These are phyloP conservation scores for Ephemerocybe angulata DNA, from an alignment of 768 basidiomycete genomes.

Conservation along the genomic window DNA sequence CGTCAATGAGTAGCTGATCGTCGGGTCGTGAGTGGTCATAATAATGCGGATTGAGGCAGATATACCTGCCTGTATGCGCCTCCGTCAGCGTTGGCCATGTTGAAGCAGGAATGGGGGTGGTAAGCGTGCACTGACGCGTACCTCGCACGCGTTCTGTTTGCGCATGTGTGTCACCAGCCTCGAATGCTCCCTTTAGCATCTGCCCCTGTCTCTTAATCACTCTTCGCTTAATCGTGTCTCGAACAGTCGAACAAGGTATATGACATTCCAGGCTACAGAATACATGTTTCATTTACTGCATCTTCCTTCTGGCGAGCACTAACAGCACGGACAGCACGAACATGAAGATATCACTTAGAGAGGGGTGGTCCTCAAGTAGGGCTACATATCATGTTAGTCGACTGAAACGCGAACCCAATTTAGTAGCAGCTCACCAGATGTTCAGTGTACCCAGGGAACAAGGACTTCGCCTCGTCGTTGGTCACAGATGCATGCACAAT, in stretches of 20 bases:
- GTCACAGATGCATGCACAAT: constrained; percentile 85
- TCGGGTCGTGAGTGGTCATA: constrained; percentile 7
- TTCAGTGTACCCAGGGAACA: constrained; percentile 81
- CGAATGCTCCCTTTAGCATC: background rate
- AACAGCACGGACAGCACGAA: background rate
- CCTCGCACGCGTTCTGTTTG: constrained; percentile 13
- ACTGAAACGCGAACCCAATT: background rate
- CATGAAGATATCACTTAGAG: constrained; percentile 27
- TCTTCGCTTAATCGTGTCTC: background rate
- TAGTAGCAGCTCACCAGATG: constrained; percentile 58
- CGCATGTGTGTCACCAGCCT: constrained; percentile 1
- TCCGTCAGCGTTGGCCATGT: constrained; percentile 79
- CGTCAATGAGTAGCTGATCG: constrained; percentile 89
- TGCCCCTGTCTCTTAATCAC: background rate
- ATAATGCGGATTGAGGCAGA: constrained; percentile 8
- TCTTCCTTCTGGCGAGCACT: too few species aligned
- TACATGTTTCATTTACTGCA: constrained; percentile 2
- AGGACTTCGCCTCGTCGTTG: constrained; percentile 84
- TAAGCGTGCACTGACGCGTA: constrained; percentile 25
- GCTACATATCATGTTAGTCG: constrained; percentile 35
- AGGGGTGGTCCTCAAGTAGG: constrained; percentile 86
- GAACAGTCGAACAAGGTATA: too few species aligned
- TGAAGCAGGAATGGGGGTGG: constrained; percentile 15
- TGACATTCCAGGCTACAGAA: background rate
- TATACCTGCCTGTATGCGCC: constrained; percentile 67